A percentile compares a stretch with the other conserved stretches of the same genome.
Evolutionary conservation across 1,284 basidiomycete species (phyloP).

Genomic region (Cutaneotrichosporon cavernicola): DNA sequence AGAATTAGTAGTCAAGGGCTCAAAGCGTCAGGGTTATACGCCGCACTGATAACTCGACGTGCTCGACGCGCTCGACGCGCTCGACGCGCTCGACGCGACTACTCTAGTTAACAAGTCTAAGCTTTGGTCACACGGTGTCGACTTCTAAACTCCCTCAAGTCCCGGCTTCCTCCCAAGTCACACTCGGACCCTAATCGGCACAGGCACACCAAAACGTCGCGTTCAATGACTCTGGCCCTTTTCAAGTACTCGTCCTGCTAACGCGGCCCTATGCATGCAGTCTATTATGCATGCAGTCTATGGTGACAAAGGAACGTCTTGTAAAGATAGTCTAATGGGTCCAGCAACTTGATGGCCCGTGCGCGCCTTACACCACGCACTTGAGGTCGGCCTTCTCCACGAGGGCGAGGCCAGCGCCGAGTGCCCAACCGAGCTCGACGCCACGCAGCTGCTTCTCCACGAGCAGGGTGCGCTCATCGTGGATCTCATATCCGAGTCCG

Average conservation of each 20-base stretch:
- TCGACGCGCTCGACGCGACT: no score
- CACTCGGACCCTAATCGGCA: no score
- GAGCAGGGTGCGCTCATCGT: constrained; percentile 64
- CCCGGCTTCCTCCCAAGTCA: no score
- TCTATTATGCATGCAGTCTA: constrained; percentile 1
- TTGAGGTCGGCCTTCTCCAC: constrained; percentile 52
- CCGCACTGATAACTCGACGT: no score
- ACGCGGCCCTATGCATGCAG: not conserved
- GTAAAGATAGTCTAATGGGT: not conserved
- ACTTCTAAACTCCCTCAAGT: no score
- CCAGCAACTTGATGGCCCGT: not conserved
- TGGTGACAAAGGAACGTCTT: not conserved
- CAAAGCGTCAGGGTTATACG: no score
- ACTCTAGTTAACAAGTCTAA: no score
- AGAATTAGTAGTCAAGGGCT: no score
- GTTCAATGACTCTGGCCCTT: no score
- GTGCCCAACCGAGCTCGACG: constrained; percentile 92
- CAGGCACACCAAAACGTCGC: no score
- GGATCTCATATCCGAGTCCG: constrained; percentile 77
- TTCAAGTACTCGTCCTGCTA: not conserved
- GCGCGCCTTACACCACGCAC: constrained; percentile 40
- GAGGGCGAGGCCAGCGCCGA: constrained; percentile 78
- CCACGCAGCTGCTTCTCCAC: constrained; percentile 86
- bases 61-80: no score
- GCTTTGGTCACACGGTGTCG: no score